phyloP scores from a whole-genome alignment of 1,284 basidiomycete species.

The Cerioporus squamosus region DNA sequence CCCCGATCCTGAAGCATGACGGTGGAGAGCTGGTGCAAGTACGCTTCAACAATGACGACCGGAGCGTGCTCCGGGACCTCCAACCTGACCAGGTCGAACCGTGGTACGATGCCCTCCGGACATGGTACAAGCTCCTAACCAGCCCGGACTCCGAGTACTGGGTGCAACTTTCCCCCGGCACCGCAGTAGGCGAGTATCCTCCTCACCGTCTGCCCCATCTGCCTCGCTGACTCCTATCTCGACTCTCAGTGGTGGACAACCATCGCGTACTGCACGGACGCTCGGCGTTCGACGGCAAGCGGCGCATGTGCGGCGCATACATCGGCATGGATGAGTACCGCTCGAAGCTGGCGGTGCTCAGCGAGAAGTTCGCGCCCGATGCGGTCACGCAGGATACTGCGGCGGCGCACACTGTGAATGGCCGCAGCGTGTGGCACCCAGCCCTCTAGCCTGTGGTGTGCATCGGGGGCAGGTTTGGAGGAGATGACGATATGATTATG shows the following conservation, averaged over 20 bases:
- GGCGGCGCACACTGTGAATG: slow-evolving; percentile 22
- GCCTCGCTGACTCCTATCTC: slow-evolving; percentile 8
- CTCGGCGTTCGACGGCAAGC: slow-evolving; percentile 84
- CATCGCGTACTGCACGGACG: slow-evolving; percentile 95
- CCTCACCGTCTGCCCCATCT: background rate
- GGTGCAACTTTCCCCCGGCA: slow-evolving; percentile 87
- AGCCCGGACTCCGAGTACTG: slow-evolving; percentile 89
- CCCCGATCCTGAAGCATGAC: slow-evolving; percentile 77
- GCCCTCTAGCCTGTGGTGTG: slow-evolving; percentile 27
- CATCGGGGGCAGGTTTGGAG: too few relatives aligned
- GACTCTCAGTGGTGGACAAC: slow-evolving; percentile 77
- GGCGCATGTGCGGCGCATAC: slow-evolving; percentile 96
- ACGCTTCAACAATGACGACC: slow-evolving; percentile 95
- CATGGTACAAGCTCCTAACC: slow-evolving; percentile 80
- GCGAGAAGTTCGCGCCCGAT: slow-evolving; percentile 52
- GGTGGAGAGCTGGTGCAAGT: slow-evolving; percentile 77
- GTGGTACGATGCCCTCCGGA: slow-evolving; percentile 85
- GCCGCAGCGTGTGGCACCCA: slow-evolving; percentile 42
- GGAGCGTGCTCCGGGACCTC: slow-evolving; percentile 76
- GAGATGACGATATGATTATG: too few relatives aligned
- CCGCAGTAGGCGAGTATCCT: slow-evolving; percentile 65
- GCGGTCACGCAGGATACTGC: slow-evolving; percentile 26
- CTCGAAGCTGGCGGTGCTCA: slow-evolving; percentile 75
- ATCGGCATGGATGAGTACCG: slow-evolving; percentile 90
- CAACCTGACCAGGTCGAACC: slow-evolving; percentile 63